phyloP scores from a whole-genome alignment of 495 filamentous ascomycete genomes.

The Patellaria atrata region DNA sequence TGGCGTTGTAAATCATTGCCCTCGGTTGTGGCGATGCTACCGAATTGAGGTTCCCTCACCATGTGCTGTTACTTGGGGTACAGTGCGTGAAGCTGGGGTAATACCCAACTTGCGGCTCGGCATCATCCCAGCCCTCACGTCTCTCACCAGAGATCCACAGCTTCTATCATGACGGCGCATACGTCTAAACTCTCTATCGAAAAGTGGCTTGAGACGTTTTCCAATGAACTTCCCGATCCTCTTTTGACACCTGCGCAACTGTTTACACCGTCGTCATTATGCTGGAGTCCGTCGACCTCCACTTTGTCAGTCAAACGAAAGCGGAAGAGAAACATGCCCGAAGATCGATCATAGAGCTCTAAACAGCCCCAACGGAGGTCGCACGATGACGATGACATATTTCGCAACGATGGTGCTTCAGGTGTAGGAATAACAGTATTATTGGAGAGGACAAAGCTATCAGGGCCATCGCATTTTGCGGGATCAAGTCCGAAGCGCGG shows the following conservation, averaged over 20 bases:
- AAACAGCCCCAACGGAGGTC: constrained; percentile 1
- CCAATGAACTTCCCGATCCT: too few relatives aligned
- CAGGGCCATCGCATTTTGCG: not conserved
- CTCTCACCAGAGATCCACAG: too few relatives aligned
- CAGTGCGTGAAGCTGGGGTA: too few relatives aligned
- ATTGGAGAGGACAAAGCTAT: constrained; percentile 1
- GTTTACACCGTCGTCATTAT: constrained; percentile 2
- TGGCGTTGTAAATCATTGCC: too few relatives aligned
- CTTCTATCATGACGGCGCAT: too few relatives aligned
- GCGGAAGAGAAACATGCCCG: constrained; percentile 1
- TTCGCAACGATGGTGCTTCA: not conserved
- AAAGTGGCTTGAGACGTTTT: too few relatives aligned
- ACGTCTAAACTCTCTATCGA: too few relatives aligned
- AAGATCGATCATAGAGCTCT: constrained; percentile 1
- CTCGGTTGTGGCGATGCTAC: too few relatives aligned
- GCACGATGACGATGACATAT: constrained; percentile 1
- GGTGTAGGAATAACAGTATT: constrained; percentile 1
- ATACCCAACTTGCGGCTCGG: too few relatives aligned
- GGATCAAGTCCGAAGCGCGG: not conserved
- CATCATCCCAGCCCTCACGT: too few relatives aligned
- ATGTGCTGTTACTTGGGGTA: too few relatives aligned
- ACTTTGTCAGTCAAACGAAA: constrained; percentile 3
- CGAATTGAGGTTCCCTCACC: too few relatives aligned
- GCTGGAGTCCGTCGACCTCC: constrained; percentile 2
- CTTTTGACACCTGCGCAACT: not conserved